Base-by-base conservation (phyloP, 2,329 filamentous ascomycete species). In the Coniochaeta sp. region DNA sequence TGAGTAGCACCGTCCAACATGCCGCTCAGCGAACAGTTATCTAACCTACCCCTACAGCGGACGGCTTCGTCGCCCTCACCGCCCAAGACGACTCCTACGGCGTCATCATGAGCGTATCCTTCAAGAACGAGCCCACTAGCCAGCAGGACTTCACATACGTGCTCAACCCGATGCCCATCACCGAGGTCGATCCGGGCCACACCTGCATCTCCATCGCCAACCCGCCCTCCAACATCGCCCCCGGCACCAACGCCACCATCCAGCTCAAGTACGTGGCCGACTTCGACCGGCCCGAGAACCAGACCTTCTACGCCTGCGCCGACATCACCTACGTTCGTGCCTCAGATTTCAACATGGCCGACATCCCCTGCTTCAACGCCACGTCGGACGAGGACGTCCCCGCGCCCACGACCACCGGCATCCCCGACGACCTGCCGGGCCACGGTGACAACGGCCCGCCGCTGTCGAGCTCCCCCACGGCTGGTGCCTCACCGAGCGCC, bases 31-130 rank as follows among this genome's bases (percentile, higher is more conserved):
- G 9, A 7, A 14, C 12, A 24, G 22, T 24, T 4, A 38, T 14
- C 16, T 3, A 26, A 3, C 12, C 13, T 22, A 42, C 14, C 20
- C 10, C 16, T 14, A 9, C 12, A 42, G 28, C 28, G 13, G 75
- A 76, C 51, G 81, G 79, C 12, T 68, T 73, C 45, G 68, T 85
- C 13, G 71, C 80, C 2, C 67, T 85, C 3, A 75, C 78, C 6
- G 73, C 77, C 18, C 78, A 82, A 42, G 76, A 82, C 53, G 77
- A 82, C 49, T 78, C 79, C 5, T 82, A 73, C 60, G 70, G 75
- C 35, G 65, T 81, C 22, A 71, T 76, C 49, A 68, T 84, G 18
- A 71, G 74, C 50, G 72, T 84, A 50, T 77, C 81, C 0, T 76
- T 79, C 55, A 63, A 65, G 5, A 67, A 74, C 50, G 67, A 75